Evolutionary conservation across 768 basidiomycete species (phyloP).

Genomic region (Psilocybe azurescens): DNA sequence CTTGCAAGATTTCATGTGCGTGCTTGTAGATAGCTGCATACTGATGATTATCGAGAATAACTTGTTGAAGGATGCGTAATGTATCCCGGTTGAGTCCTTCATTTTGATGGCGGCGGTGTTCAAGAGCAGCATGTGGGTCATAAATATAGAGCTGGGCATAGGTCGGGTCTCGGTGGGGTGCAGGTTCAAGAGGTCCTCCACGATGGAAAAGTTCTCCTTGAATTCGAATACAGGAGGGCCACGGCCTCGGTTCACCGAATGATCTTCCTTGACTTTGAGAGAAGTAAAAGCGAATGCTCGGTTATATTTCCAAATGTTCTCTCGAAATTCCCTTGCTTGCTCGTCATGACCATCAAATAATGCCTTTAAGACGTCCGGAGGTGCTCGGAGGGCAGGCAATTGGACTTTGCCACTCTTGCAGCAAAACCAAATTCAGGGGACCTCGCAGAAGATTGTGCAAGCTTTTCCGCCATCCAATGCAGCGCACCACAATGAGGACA

Average conservation of each 20-base stretch:
- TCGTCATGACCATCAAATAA: neutral
- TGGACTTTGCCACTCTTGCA: neutral
- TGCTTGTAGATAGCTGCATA: slow-evolving; percentile 36
- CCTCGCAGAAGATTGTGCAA: neutral
- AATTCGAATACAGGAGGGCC: slow-evolving; percentile 36
- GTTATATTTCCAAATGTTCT: slow-evolving; percentile 47
- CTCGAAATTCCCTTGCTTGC: slow-evolving; percentile 26
- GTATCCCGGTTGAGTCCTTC: too few relatives aligned
- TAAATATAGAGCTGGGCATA: slow-evolving; percentile 47
- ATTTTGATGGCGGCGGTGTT: slow-evolving; percentile 22
- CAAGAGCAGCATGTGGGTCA: slow-evolving; percentile 40
- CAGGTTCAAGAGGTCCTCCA: slow-evolving; percentile 35
- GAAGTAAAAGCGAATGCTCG: slow-evolving; percentile 42
- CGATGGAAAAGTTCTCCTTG: slow-evolving; percentile 40
- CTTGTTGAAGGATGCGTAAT: too few relatives aligned
- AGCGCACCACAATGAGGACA: neutral
- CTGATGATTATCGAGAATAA: slow-evolving; percentile 15
- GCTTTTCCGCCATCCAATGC: neutral
- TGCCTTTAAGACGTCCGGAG: neutral
- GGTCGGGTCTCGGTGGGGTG: slow-evolving; percentile 14
- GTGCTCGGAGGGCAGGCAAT: neutral
- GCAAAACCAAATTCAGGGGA: neutral
- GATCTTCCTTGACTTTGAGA: slow-evolving; percentile 34
- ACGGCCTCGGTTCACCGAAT: slow-evolving; percentile 21
- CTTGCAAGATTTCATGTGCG: slow-evolving; percentile 35